A percentile compares a stretch with the other conserved stretches of the same genome.
Evolutionary conservation across 2,329 filamentous ascomycete species (phyloP).

Genomic region (Beauveria scarabaeidicola): DNA sequence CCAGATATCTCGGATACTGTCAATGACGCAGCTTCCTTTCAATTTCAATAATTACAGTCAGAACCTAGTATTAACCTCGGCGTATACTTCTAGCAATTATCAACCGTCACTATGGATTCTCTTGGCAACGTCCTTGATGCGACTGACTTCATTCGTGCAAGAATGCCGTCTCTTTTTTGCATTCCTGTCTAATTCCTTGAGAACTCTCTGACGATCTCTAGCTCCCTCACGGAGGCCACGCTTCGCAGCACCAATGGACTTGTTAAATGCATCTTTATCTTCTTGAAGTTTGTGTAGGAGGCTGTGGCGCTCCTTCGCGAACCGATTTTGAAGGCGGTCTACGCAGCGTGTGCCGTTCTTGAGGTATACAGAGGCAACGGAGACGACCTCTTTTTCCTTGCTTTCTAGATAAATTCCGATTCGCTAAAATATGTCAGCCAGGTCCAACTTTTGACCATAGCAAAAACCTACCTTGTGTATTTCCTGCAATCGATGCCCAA

Average conservation of each 20-base stretch:
- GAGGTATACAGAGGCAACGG: not conserved
- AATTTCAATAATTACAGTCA: too few species aligned
- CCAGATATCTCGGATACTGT: too few species aligned
- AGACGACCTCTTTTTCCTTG: not conserved
- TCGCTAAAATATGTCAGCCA: not conserved
- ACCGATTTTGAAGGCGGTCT: not conserved
- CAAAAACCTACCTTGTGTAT: not conserved
- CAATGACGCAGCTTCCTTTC: too few species aligned
- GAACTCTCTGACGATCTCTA: not conserved
- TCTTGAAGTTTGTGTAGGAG: not conserved
- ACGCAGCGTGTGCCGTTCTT: not conserved
- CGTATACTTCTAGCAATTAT: not conserved
- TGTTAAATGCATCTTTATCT: not conserved
- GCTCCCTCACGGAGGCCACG: not conserved
- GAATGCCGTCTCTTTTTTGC: not conserved
- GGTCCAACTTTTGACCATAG: too few species aligned
- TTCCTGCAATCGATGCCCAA: not conserved
- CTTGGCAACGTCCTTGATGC: not conserved
- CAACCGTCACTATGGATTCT: not conserved
- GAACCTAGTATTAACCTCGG: too few species aligned
- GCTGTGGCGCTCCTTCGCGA: not conserved
- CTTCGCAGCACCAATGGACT: not conserved
- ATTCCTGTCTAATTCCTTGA: slow-evolving; percentile 2
- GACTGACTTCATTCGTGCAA: not conserved
- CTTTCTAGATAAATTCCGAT: not conserved